Evolutionary conservation across 2,329 filamentous ascomycete genomes (phyloP), one percentile per base, ranked within the genome.

Genomic region (Neopestalotiopsis sp.): DNA sequence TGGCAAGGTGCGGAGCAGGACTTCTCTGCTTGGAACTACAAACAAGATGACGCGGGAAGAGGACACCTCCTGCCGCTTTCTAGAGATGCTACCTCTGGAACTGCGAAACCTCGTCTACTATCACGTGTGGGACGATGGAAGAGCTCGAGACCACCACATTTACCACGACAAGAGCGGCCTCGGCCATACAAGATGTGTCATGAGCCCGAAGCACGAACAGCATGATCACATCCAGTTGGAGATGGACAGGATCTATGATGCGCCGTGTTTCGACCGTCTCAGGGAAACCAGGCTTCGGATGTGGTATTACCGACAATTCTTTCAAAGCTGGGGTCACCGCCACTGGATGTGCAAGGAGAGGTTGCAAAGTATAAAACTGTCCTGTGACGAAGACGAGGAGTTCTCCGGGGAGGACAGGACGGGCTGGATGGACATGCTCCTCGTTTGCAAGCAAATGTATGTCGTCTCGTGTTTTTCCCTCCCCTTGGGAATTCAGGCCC

Each of bases 311-410:
- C 73, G 77, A 53, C 70, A 77, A 4, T 70, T 73, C 4, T 76
- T 74, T 45, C n/a, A 24, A 1, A 75, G 75, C 10, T 79, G 77
- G 76, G 77, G 77, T 1, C 70, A 68, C n/a, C 76, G 77, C 6
- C 77, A 79, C 61, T 79, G 77, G 77, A 72, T 77, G 67, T 79
- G 77, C 66, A 73, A 75, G 56, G 76, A 78, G 61, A 72, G 76
- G 61, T 40, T 76, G 34, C 34, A 38, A 10, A 17, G n/a, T n/a
- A 5, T 28, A 28, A 28, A 20, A 45, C 32, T 13, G 13, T 28
- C 38, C 13, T 24, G 17, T 7, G 12, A 9, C 32, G 30, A 42
- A 12, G 24, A n/a, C n/a, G 32, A 20, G 6, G 28, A 30, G 5
- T 45, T 20, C 20, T 38, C 24, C 32, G 17, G 20, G 20, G 5